Conservation (phyloP, 2,329 filamentous ascomycete genomes). For the Coniella vitis region DNA sequence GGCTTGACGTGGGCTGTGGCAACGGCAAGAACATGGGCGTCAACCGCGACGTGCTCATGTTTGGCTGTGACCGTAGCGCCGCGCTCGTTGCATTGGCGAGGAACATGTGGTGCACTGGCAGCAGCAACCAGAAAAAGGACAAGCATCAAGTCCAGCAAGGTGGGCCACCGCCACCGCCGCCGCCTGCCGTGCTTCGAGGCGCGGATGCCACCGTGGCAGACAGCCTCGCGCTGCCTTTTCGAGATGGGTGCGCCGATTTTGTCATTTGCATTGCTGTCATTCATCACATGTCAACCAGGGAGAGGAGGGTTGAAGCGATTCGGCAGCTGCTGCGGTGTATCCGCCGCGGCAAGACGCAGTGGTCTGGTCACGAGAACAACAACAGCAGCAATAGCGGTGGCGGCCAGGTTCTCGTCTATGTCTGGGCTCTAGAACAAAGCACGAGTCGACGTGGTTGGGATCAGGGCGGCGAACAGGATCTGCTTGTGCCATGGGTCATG, state of each 20-base stretch:
- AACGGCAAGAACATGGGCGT: conserved; percentile 93
- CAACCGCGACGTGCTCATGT: conserved; percentile 68
- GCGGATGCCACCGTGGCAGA: conserved; percentile 75
- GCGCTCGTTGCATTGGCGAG: conserved; percentile 46
- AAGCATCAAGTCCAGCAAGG: background rate
- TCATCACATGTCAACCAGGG: conserved; percentile 80
- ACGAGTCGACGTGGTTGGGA: conserved; percentile 84
- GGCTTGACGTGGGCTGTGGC: conserved; percentile 88
- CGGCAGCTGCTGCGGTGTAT: conserved; percentile 63
- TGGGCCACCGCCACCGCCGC: background rate
- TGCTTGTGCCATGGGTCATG: conserved; percentile 93
- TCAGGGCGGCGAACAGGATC: conserved; percentile 75
- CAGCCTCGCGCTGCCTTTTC: conserved; percentile 76
- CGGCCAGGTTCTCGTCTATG: conserved; percentile 75
- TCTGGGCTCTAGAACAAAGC: conserved; percentile 93
- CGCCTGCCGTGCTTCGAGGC: conserved; percentile 19
- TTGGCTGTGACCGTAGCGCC: conserved; percentile 76
- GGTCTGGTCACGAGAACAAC: background rate
- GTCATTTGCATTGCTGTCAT: conserved; percentile 90
- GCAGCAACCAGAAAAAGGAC: background rate
- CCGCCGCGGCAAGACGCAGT: conserved; percentile 32
- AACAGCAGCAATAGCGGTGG: background rate
- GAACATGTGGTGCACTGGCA: conserved; percentile 16
- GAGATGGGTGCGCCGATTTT: conserved; percentile 58
- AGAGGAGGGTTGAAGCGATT: conserved; percentile 67